phyloP scores from a whole-genome alignment of 495 filamentous ascomycete genomes.

The Daldinia loculata region DNA sequence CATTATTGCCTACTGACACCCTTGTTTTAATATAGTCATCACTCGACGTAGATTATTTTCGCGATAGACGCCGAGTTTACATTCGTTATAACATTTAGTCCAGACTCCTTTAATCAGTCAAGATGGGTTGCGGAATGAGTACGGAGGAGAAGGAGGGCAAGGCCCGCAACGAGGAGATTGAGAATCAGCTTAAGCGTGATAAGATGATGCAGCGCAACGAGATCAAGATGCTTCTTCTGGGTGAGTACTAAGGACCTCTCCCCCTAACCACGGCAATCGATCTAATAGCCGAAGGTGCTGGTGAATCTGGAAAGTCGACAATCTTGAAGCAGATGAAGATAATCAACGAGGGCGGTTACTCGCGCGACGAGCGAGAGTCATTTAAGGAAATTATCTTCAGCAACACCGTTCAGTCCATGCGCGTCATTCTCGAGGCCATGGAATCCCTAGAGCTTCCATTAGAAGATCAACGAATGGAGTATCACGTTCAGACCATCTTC shows the following conservation, averaged over 20 bases:
- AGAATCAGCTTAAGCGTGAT: conserved; percentile 95
- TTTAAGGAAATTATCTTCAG: conserved; percentile 99
- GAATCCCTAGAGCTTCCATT: conserved; percentile 90
- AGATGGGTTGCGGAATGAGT: conserved; percentile 99
- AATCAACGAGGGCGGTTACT: conserved; percentile 83
- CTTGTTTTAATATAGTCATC: conserved; percentile 15
- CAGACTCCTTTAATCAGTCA: conserved; percentile 56
- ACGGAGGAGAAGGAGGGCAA: conserved; percentile 99
- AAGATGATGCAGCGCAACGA: conserved; percentile 96
- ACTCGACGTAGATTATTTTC: conserved; percentile 5
- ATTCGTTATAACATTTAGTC: conserved; percentile 37
- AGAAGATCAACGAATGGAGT: conserved; percentile 86
- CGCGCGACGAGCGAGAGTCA: conserved; percentile 78
- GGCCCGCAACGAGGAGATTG: conserved; percentile 98
- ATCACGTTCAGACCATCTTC: conserved; percentile 94
- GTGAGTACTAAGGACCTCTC: conserved; percentile 61
- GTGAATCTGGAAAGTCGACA: conserved; percentile 99
- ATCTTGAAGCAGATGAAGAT: conserved; percentile 99
- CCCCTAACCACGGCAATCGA: conserved; percentile 15
- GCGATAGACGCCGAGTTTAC: conserved; percentile 17
- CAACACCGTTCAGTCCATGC: conserved; percentile 96
- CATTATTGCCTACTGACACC: conserved; percentile 10
- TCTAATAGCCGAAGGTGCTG: conserved; percentile 73
- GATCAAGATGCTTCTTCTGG: conserved; percentile 98
- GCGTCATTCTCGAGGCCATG: conserved; percentile 95